These are phyloP conservation scores for Coix lacrymajobi DNA, from an alignment of 176 grass and related monocot species.

Conservation along the genomic window DNA sequence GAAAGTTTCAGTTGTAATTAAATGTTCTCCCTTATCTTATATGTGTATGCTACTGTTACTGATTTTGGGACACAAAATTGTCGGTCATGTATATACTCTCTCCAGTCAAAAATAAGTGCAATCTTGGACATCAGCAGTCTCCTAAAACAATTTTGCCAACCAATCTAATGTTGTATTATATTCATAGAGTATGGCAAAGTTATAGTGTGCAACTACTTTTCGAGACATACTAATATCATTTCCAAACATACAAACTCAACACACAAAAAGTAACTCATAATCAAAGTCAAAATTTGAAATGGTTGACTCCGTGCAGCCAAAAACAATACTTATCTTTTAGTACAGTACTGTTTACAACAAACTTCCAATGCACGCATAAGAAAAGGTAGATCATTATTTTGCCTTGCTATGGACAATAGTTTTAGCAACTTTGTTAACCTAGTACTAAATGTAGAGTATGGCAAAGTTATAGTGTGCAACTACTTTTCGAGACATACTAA, in stretches of 20 bases:
- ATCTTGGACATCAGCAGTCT: not conserved
- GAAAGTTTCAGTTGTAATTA: not conserved
- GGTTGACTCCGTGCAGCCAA: not conserved
- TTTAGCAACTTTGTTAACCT: slow-evolving; percentile 1
- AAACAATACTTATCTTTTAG: not conserved
- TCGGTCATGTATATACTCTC: not conserved
- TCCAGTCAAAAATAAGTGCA: not conserved
- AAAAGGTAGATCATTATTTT: not conserved
- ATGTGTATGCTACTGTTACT: not conserved
- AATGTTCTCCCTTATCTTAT: slow-evolving; percentile 5
- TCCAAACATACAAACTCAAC: not conserved
- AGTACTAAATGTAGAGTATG: too few relatives aligned
- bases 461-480: not conserved
- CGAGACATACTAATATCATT: not conserved
- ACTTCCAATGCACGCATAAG: not conserved
- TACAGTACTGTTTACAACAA: not conserved
- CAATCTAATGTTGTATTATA: not conserved
- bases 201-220: not conserved
- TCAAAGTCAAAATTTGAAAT: not conserved
- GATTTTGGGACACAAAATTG: not conserved
- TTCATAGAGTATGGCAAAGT: not conserved
- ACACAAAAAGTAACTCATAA: not conserved
- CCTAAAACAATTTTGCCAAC: not conserved
- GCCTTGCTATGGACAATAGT: not conserved
- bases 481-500: not conserved